Evolutionary conservation across 371 early-diverging fungal species (phyloP), one percentile per base, ranked within the genome.

Genomic region (Mucor velutinosus): DNA sequence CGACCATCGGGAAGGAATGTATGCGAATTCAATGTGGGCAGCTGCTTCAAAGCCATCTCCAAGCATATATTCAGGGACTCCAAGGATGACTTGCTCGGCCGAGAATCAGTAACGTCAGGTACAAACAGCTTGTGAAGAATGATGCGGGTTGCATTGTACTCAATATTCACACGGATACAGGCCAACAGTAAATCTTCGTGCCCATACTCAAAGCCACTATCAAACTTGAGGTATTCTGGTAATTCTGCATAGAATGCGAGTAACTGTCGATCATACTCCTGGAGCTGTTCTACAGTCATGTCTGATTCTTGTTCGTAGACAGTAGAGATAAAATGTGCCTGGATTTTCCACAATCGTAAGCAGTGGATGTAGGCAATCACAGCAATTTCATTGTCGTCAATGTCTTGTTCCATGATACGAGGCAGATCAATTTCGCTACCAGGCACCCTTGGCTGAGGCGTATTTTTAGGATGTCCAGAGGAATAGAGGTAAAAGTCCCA

Each of bases 121-220:
- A 81, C 73, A 64, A 83, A 83, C 5, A 76, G 64, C 49, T 79
- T 79, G 59, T 83, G 84, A 10, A 83, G 75, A 27, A 83, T 79
- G 29, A 83, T 76, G 4, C 79, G 71, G 7, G 80, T 81, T 0
- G 84, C 79, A 58, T 81, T 79, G 61, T 77, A 81, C 66, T 83
- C 84, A 15, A 79, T 67, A n/a, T 81, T 79, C n/a, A 83, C 76
- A 17, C 76, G 75, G 4, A 78, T 68, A 45, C 81, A 76, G 5
- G 78, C 78, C 4, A 73, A 25, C 39, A 79, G 76, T 45, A 81
- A 61, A 30, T 81, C 84, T 60, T 74, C 74, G 29, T 66, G 65
- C 5, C 77, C 81, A 58, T 83, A 83, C 58, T 77, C 83, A 67
- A 83, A 83, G 0, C 81, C 83, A 58, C 77, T 76, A 60, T 79